A percentile compares a stretch with the other conserved stretches of the same genome.
Conservation (phyloP, 306 rosid species). For the Lithocarpus polystachyus region DNA sequence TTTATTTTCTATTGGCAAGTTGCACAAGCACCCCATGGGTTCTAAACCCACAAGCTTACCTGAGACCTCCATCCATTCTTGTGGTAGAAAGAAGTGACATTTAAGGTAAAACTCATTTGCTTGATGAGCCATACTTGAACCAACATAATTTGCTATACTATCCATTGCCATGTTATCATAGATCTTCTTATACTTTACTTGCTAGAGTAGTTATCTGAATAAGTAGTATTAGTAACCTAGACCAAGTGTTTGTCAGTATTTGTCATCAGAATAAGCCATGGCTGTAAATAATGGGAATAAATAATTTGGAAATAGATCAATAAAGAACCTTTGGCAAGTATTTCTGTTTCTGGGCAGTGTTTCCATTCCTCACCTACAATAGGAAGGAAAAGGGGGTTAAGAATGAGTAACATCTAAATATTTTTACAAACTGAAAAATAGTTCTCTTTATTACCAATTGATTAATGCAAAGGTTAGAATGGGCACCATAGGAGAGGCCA, state of each 20-base stretch:
- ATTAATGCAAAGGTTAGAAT: conserved; percentile 90
- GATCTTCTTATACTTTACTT: neutral
- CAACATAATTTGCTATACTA: neutral
- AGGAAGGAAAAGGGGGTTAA: conserved; percentile 8
- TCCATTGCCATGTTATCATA: neutral
- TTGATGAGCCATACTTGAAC: neutral
- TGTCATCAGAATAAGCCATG: conserved; percentile 9
- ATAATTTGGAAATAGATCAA: conserved; percentile 16
- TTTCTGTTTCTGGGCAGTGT: conserved; percentile 62
- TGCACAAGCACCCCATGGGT: too few relatives aligned
- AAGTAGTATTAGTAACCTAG: neutral
- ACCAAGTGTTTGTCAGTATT: neutral
- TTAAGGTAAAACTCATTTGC: too few relatives aligned
- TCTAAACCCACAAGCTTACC: too few relatives aligned
- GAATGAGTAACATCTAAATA: conserved; percentile 8
- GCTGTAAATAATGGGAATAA: conserved; percentile 13
- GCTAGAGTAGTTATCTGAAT: neutral
- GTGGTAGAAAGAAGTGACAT: too few relatives aligned
- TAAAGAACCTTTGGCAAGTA: conserved; percentile 83
- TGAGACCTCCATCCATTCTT: too few relatives aligned
- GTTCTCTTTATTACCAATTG: conserved; percentile 65
- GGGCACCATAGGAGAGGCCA: conserved; percentile 93
- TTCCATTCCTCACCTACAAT: conserved; percentile 87
- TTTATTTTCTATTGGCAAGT: neutral
- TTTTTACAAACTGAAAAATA: conserved; percentile 15